Percentiles rank a stretch among this genome's conserved stretches.
Conservation (phyloP, 805 yeast genomes). For the Nakazawaea ambrosiae region DNA sequence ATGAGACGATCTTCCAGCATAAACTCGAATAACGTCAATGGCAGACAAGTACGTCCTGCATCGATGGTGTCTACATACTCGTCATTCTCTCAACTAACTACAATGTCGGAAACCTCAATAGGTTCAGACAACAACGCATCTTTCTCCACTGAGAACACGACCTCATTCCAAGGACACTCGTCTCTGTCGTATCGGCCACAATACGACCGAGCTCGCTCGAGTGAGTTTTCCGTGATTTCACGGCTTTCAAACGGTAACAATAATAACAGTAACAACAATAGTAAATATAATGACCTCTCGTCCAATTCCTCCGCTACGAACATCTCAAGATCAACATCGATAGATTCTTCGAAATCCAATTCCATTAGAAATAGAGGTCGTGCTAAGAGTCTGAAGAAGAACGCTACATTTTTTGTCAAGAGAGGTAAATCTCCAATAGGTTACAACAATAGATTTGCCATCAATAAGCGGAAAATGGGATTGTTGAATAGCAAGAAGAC, state of each 20-base stretch:
- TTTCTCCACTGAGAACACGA: constrained; percentile 24
- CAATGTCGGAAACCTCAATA: constrained; percentile 41
- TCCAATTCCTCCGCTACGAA: constrained; percentile 26
- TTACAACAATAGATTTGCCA: constrained; percentile 4
- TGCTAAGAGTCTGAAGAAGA: constrained; percentile 19
- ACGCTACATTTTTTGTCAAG: constrained; percentile 13
- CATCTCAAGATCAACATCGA: constrained; percentile 26
- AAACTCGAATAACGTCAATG: too few relatives aligned
- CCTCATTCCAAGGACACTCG: constrained; percentile 1
- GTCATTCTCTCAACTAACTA: constrained; percentile 36
- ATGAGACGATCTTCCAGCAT: background rate
- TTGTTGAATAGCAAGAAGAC: constrained; percentile 3
- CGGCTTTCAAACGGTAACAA: too few relatives aligned
- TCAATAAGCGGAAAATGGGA: constrained; percentile 7
- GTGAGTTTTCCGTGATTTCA: constrained; percentile 24
- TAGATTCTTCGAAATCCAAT: constrained; percentile 22
- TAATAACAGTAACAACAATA: constrained; percentile 9
- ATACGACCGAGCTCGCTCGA: constrained; percentile 21
- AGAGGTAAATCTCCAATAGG: constrained; percentile 27
- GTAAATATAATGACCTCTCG: constrained; percentile 16
- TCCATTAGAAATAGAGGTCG: constrained; percentile 21
- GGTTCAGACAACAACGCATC: constrained; percentile 30
- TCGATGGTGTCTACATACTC: constrained; percentile 48
- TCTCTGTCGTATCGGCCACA: constrained; percentile 15
- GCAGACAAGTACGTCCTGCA: constrained; percentile 33